phyloP scores from a whole-genome alignment of 2,329 filamentous ascomycete genomes.

The Phialemonium atrogriseum region DNA sequence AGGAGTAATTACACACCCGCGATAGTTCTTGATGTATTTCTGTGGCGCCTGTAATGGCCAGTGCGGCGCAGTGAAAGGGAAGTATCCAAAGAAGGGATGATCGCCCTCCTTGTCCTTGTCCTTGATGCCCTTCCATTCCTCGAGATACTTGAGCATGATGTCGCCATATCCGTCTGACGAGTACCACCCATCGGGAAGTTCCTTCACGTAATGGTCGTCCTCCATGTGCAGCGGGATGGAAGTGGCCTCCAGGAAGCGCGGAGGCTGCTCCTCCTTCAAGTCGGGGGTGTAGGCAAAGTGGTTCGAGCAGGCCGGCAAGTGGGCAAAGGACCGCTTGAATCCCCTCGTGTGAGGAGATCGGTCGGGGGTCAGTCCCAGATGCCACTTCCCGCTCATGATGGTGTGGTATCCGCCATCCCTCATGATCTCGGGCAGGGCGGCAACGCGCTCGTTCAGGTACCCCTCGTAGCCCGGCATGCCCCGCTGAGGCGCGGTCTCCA shows the following conservation, averaged over 20 bases:
- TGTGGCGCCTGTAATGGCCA: slow-evolving; percentile 54
- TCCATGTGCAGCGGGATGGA: slow-evolving; percentile 30
- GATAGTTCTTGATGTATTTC: slow-evolving; percentile 47
- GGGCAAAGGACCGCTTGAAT: slow-evolving; percentile 51
- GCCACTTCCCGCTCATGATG: too few species aligned
- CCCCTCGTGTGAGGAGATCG: slow-evolving; percentile 49
- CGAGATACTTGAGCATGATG: slow-evolving; percentile 43
- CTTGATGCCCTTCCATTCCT: slow-evolving; percentile 35
- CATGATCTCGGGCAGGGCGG: too few species aligned
- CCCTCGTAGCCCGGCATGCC: too few species aligned
- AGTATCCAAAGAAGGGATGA: slow-evolving; percentile 54
- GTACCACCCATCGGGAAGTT: slow-evolving; percentile 43
- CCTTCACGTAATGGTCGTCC: slow-evolving; percentile 27
- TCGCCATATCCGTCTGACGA: slow-evolving; percentile 44
- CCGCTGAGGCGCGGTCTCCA: too few species aligned
- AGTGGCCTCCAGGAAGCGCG: slow-evolving; percentile 28
- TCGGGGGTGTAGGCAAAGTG: slow-evolving; percentile 43
- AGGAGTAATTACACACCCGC: too few species aligned
- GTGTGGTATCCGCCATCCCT: too few species aligned
- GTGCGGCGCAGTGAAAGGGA: slow-evolving; percentile 54
- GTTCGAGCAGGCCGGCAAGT: slow-evolving; percentile 51
- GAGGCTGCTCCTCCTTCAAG: slow-evolving; percentile 26
- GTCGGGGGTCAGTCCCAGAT: too few species aligned
- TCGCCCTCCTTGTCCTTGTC: slow-evolving; percentile 18
- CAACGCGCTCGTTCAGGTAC: too few species aligned